Percentiles rank a stretch among this genome's conserved stretches.
These are phyloP conservation scores for Phyllosticta ampelicida DNA, from an alignment of 2,329 filamentous ascomycete species.

Conservation along the genomic window DNA sequence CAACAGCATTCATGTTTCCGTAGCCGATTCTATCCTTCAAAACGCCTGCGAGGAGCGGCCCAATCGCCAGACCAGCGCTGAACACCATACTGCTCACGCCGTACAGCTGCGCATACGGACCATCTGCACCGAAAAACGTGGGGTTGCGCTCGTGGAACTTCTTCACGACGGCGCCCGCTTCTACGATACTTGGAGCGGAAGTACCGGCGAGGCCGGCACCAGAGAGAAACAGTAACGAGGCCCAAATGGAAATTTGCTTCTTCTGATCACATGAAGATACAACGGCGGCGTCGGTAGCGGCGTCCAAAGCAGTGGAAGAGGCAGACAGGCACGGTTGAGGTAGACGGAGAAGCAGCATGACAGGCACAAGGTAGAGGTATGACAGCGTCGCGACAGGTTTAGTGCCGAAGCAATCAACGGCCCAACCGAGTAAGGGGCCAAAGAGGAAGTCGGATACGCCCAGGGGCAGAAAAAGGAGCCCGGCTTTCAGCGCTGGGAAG, in stretches of 20 bases:
- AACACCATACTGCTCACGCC: conserved; percentile 54
- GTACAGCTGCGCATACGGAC: conserved; percentile 56
- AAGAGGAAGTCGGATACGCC: conserved; percentile 34
- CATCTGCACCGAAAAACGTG: conserved; percentile 43
- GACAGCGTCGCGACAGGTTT: conserved; percentile 32
- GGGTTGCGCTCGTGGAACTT: conserved; percentile 46
- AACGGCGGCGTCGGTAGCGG: neutral
- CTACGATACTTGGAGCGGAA: conserved; percentile 46
- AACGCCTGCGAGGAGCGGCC: conserved; percentile 45
- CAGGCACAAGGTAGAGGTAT: conserved; percentile 31
- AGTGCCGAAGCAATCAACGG: conserved; percentile 37
- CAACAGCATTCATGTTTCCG: conserved; percentile 46
- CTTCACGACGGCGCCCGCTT: conserved; percentile 45
- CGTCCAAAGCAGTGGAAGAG: neutral
- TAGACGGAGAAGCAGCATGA: conserved; percentile 33
- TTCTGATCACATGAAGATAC: conserved; percentile 18
- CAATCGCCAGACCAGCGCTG: conserved; percentile 47
- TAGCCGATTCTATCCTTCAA: conserved; percentile 44
- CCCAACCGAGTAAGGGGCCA: conserved; percentile 38
- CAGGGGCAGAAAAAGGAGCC: conserved; percentile 38
- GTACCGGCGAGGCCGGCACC: conserved; percentile 45
- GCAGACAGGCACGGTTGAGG: conserved; percentile 20
- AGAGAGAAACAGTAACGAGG: conserved; percentile 32
- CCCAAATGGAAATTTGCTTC: conserved; percentile 1
- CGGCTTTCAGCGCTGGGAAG: conserved; percentile 33